Evolutionary conservation across 73 alveolate genomes (phyloP), one percentile per base, ranked within the genome.

Genomic region (Paramecium primaurelia): DNA sequence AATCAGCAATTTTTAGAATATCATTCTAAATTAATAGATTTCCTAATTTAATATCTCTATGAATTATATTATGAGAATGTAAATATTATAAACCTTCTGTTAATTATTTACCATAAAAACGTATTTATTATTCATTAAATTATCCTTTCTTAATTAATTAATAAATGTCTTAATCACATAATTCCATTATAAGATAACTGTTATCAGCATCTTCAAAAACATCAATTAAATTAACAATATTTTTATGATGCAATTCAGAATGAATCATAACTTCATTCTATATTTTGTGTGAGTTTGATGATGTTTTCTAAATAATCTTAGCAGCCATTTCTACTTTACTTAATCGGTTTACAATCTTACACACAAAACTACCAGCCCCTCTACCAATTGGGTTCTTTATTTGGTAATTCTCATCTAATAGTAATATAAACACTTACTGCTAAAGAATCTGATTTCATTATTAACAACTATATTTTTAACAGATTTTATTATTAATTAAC

Each of bases 41-140:
- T 18, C 99, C 99, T 59, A 98, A 96, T 92, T 98, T 98, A 45
- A 98, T 86, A 88, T 98, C 99, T 83, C 99, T 95, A 88, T 98
- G 99, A 10, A 93, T 75, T 25, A 93, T 93, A 12, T 92, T 90
- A n/a, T 38, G 75, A 25, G 77, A 38, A 54, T 93, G 96, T 20
- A 93, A 59, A 49, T 93, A 93, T 73, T 92, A 69, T 8, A 93
- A 16, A 18, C 95, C 96, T 32, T 92, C 88, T 89, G 94, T 86
- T 28, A 89, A 54, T 28, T 69, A 34, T 71, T 73, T 71, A 73
- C 92, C 88, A 32, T 51, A 49, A 12, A 26, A 20, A 25, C 88
- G 58, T 36, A 83, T 83, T 71, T 89, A 38, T 22, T 40, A 16
- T 89, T 89, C 94, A 14, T 88, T 59, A 16, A 89, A 49, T 42